Evolutionary conservation across 1,284 basidiomycete genomes (phyloP), one percentile per base, ranked within the genome.

Genomic region (Leccinum subfulvum): DNA sequence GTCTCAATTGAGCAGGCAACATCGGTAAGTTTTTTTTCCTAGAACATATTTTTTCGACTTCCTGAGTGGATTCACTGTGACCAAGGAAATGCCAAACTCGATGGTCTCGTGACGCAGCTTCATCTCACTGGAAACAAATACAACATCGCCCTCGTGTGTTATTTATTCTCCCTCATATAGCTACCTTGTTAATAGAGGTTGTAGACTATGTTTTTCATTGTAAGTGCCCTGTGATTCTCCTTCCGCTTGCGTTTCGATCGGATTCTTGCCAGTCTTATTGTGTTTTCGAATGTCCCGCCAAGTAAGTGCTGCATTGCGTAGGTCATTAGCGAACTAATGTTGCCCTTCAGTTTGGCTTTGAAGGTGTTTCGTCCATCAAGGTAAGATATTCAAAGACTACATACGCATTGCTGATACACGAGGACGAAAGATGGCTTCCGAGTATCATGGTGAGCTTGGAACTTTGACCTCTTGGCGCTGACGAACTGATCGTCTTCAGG

Each of bases 141-240:
- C 66, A 90, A 89, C 67, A 84, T 89, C 37, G 86, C 87, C 0
- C 73, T 90, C 66, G 88, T 89, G 39, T 11, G 75, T 67, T 16
- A 18, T 14, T 41, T 21, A 16, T 35, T 28, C 26, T 21, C 58
- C n/a, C 9, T 16, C 18, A 5, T 53, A 2, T n/a, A 14, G 28
- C 41, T 28, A 35, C 2, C 26, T 4, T n/a, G 7, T 53, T 65
- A 3, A 69, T 35, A 51, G 21, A 23, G 13, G 21, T 23, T 23
- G 7, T 26, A 90, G 88, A 89, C 87, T 0, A 84, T 87, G 83
- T 90, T 82, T 71, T 89, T 88, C 71, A 82, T 90, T 54, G 88
- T 89, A 69, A 57, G 84, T 51, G 10, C 49, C 21, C 8, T 51
- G 21, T 9, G 4, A 13, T 26, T 37, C 3, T 57, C 21, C 14